Conservation (phyloP, 371 early-diverging fungal genomes). For the Massospora cicadina region DNA sequence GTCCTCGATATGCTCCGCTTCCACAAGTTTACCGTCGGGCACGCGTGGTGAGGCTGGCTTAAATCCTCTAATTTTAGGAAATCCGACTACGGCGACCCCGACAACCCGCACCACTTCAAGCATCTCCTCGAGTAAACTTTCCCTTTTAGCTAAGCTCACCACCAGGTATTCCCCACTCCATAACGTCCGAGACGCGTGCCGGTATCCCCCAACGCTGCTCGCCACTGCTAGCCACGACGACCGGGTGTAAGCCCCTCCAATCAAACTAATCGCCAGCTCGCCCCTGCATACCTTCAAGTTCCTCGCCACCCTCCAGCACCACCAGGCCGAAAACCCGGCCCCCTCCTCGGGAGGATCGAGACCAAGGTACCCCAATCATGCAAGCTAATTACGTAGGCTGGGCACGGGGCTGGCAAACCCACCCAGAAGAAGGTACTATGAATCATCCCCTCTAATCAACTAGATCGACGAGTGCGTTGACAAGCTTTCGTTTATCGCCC, state of each 20-base stretch:
- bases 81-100: slow-evolving; percentile 30
- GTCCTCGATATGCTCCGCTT: slow-evolving; percentile 33
- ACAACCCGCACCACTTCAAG: slow-evolving; percentile 23
- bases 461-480: neutral
- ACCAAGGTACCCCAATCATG: slow-evolving; percentile 18
- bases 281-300: slow-evolving; percentile 37
- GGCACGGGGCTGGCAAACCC: slow-evolving; percentile 49
- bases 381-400: slow-evolving; percentile 16
- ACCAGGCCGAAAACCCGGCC: slow-evolving; percentile 20
- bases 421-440: slow-evolving; percentile 26
- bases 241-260: slow-evolving; percentile 17
- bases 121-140: slow-evolving; percentile 15
- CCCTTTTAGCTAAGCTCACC: neutral
- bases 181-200: slow-evolving; percentile 23
- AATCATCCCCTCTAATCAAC: neutral
- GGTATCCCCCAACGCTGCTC: slow-evolving; percentile 26
- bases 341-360: slow-evolving; percentile 38
- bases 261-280: slow-evolving; percentile 7
- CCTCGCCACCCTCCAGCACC: slow-evolving; percentile 38
- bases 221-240: slow-evolving; percentile 29
- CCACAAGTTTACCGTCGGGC: slow-evolving; percentile 39
- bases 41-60: slow-evolving; percentile 19
- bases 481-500: slow-evolving; percentile 22
- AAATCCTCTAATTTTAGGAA: slow-evolving; percentile 3
- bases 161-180: slow-evolving; percentile 38